Percentiles rank a stretch among this genome's conserved stretches.
These are phyloP conservation scores for Sphaerostilbella broomeana DNA, from an alignment of 2,329 filamentous ascomycete species.

Conservation along the genomic window DNA sequence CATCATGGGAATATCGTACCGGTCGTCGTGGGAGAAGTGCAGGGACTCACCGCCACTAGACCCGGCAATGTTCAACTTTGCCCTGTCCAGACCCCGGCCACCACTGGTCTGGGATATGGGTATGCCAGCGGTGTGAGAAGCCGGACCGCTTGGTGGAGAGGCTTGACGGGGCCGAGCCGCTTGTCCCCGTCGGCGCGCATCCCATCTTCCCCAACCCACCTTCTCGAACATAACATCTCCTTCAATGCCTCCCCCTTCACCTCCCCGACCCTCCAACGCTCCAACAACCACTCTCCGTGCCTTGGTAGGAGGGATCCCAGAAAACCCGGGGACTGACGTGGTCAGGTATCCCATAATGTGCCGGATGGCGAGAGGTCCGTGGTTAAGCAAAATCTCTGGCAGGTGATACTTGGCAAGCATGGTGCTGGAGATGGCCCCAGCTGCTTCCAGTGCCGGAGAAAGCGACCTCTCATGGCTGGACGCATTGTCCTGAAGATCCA, in stretches of 20 bases:
- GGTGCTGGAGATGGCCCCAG: slow-evolving; percentile 74
- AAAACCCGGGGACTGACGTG: slow-evolving; percentile 87
- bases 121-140: slow-evolving; percentile 45
- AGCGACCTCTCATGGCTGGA: slow-evolving; percentile 28
- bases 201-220: slow-evolving; percentile 96
- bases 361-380: slow-evolving; percentile 88
- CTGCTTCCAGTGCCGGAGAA: slow-evolving; percentile 57
- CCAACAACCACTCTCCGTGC: slow-evolving; percentile 87
- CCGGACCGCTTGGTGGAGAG: slow-evolving; percentile 27
- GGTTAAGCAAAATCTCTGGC: slow-evolving; percentile 79
- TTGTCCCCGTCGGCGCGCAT: slow-evolving; percentile 69
- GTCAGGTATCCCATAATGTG: slow-evolving; percentile 94
- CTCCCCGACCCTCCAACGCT: slow-evolving; percentile 74
- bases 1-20: slow-evolving; percentile 58
- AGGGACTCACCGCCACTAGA: slow-evolving; percentile 65
- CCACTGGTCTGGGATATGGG: slow-evolving; percentile 45
- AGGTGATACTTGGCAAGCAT: slow-evolving; percentile 87
- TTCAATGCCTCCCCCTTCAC: slow-evolving; percentile 54
- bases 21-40: slow-evolving; percentile 68
- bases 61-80: slow-evolving; percentile 43
- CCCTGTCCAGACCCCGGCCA: slow-evolving; percentile 38
- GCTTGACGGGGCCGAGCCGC: slow-evolving; percentile 40
- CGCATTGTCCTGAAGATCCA: slow-evolving; percentile 67
- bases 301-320: slow-evolving; percentile 80
- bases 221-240: slow-evolving; percentile 84